Base-by-base conservation (phyloP, 2,329 filamentous ascomycete species). In the Pseudocercospora pini-densiflorae region DNA sequence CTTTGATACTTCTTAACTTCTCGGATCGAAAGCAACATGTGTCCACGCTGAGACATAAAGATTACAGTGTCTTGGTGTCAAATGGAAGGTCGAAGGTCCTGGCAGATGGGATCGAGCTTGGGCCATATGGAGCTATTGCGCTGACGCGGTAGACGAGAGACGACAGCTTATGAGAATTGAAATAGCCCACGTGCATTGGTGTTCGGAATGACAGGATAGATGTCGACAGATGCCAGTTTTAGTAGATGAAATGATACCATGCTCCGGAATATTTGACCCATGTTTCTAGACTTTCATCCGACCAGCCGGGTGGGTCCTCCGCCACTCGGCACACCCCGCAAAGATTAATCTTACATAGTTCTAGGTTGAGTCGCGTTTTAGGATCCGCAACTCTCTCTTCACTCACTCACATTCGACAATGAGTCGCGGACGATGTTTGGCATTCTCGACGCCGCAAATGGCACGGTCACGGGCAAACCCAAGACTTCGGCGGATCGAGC, bases 1-100 rank as follows among this genome's bases (percentile, higher is more conserved):
- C 77, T 10, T 62, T 71, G 5, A 70, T 74, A n/a, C 40, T 71
- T 61, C 64, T 73, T 16, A 74, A 73, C 54, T 86, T 86, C 71
- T 83, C 81, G 0, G 77, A 73, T 1, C 73, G 78, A 23, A 73
- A 74, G 21, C 77, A 78, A 51, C 64, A 43, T 19, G 54, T 71
- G 3, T 51, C 64, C 14, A 61, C 65, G 6, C 58, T 55, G 10
- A 65, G 68, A 47, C 71, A 68, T 36, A 54, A 57, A 5, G 33
- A 27, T 24, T 21, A 27, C 16, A 23, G 58, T 23, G 68, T 68
- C 16, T 29, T 71, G 45, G 51, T 64, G 0, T 71, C 69, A 23
- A 73, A 73, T 53, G 69, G 70, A 9, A 67, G 66, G 49, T 12
- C 29, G 19, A 51, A 65, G 0, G 54, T 69, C 21, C 61, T 45